Evolutionary conservation across 345 rosid species (phyloP).

Genomic region (Pistacia atlantica): DNA sequence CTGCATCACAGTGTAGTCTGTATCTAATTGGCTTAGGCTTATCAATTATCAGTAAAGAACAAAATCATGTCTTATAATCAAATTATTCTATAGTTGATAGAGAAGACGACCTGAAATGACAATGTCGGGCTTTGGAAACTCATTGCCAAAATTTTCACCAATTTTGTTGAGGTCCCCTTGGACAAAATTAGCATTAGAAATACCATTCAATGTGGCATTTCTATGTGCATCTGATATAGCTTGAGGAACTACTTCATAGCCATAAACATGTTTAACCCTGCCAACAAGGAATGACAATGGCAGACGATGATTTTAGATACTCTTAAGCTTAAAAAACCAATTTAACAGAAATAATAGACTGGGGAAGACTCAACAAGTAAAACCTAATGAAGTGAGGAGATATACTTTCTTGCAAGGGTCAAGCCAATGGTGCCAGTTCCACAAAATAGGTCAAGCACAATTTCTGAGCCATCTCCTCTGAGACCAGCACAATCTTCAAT

Average conservation of each 20-base stretch:
- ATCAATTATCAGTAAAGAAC: background rate
- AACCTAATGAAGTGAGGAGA: background rate
- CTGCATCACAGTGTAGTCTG: background rate
- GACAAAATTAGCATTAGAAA: slow-evolving; percentile 75
- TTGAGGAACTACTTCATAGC: slow-evolving; percentile 93
- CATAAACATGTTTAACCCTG: slow-evolving; percentile 86
- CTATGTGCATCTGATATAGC: slow-evolving; percentile 74
- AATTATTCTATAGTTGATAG: background rate
- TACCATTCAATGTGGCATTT: slow-evolving; percentile 82
- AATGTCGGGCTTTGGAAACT: slow-evolving; percentile 82
- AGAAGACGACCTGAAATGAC: slow-evolving; percentile 72
- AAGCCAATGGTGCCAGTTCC: slow-evolving; percentile 97
- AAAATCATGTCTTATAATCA: background rate
- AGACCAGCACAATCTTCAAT: slow-evolving; percentile 84
- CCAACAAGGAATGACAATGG: slow-evolving; percentile 6
- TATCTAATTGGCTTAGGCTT: background rate
- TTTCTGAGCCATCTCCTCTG: slow-evolving; percentile 88
- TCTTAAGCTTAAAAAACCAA: background rate
- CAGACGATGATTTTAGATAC: background rate
- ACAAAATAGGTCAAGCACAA: slow-evolving; percentile 90
- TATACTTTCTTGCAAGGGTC: slow-evolving; percentile 81
- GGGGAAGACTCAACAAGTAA: background rate
- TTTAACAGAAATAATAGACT: background rate
- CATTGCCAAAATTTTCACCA: slow-evolving; percentile 72
- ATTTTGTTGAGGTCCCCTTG: slow-evolving; percentile 97